Evolutionary conservation across 2,329 filamentous ascomycete genomes (phyloP).

Genomic region (Pseudopithomyces maydicus): DNA sequence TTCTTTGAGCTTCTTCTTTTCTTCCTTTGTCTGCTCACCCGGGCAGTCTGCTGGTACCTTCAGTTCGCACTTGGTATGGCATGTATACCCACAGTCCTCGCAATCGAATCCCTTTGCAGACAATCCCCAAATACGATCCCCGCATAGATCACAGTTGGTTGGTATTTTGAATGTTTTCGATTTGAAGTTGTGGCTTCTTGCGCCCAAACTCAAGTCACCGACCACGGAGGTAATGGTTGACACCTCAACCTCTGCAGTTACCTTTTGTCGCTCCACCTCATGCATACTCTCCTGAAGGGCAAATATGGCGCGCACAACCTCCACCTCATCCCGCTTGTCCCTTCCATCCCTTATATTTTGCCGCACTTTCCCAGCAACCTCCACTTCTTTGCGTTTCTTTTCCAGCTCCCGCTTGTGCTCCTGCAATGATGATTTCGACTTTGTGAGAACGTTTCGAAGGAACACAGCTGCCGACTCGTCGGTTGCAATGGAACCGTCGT

Average conservation of each 20-base stretch:
- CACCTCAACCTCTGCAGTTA: constrained; percentile 91
- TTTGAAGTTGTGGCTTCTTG: constrained; percentile 96
- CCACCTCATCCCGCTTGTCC: constrained; percentile 87
- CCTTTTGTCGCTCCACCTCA: constrained; percentile 77
- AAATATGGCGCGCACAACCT: constrained; percentile 83
- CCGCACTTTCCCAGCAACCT: constrained; percentile 73
- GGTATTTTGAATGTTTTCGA: constrained; percentile 99
- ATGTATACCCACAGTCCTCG: constrained; percentile 95
- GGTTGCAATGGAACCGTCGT: constrained; percentile 83
- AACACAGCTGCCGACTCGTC: constrained; percentile 90
- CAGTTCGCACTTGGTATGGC: constrained; percentile 98
- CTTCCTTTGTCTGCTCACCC: constrained; percentile 90
- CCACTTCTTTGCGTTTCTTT: constrained; percentile 83
- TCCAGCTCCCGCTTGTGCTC: constrained; percentile 84
- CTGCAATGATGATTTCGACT: constrained; percentile 82
- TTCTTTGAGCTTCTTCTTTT: constrained; percentile 89
- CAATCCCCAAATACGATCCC: constrained; percentile 94
- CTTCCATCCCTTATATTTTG: constrained; percentile 79
- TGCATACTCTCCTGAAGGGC: constrained; percentile 83
- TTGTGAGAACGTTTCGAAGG: constrained; percentile 86
- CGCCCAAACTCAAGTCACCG: constrained; percentile 89
- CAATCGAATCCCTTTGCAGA: constrained; percentile 97
- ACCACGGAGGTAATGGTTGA: constrained; percentile 89
- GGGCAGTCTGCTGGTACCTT: constrained; percentile 97
- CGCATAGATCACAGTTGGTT: constrained; percentile 96